These are phyloP conservation scores for Oxytropis ochrocephala DNA, from an alignment of 306 rosid species.

Conservation along the genomic window DNA sequence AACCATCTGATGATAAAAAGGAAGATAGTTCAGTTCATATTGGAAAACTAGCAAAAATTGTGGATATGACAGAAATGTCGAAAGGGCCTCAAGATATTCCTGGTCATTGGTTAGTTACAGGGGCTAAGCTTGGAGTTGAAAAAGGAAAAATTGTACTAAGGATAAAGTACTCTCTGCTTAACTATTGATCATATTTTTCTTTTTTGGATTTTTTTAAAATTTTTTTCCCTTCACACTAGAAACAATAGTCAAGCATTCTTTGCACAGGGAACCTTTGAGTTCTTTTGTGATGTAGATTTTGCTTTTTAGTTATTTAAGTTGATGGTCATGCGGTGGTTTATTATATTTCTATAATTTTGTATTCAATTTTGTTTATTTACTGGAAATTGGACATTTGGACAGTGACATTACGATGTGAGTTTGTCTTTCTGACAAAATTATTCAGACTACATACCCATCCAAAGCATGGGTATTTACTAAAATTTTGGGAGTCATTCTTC, in stretches of 20 bases:
- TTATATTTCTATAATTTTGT: conserved; percentile 20
- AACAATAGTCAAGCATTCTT: conserved; percentile 75
- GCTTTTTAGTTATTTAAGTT: conserved; percentile 27
- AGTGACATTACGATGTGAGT: background rate
- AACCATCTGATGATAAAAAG: conserved; percentile 61
- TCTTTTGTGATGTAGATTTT: conserved; percentile 46
- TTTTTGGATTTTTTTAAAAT: conserved; percentile 17
- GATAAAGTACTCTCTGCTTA: conserved; percentile 79
- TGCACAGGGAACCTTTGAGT: conserved; percentile 63
- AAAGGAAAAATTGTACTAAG: conserved; percentile 85
- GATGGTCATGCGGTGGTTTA: conserved; percentile 35
- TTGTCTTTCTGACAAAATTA: background rate
- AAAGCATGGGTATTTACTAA: background rate
- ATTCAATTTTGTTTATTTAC: conserved; percentile 28
- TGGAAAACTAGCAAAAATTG: conserved; percentile 80
- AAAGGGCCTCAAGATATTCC: conserved; percentile 97
- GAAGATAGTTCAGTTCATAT: conserved; percentile 54
- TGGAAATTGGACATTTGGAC: conserved; percentile 3
- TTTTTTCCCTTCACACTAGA: conserved; percentile 32
- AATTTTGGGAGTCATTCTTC: background rate
- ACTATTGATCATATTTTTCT: conserved; percentile 52
- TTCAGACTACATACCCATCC: background rate
- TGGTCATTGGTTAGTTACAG: conserved; percentile 98
- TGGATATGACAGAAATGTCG: conserved; percentile 89
- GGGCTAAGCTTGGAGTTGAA: conserved; percentile 97